Evolutionary conservation across 495 filamentous ascomycete species (phyloP).

Genomic region (Trichodelitschia bisporula): DNA sequence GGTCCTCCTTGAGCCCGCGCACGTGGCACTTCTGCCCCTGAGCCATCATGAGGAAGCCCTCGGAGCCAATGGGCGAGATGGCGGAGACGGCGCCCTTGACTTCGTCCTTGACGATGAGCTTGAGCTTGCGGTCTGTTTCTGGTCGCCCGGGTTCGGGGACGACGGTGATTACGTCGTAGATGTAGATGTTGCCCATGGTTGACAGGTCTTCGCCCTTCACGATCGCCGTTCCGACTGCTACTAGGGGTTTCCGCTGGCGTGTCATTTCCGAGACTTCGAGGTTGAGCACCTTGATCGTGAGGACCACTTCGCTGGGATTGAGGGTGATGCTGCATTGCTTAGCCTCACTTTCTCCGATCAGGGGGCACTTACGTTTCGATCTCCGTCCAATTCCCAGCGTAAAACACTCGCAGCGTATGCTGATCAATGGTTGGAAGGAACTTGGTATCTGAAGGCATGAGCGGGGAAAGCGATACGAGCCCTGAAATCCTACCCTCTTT

Average conservation of each 20-base stretch:
- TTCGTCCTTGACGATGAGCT: slow-evolving; percentile 68
- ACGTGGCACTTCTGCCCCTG: slow-evolving; percentile 98
- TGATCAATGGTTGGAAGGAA: slow-evolving; percentile 30
- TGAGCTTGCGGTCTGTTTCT: slow-evolving; percentile 62
- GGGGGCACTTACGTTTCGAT: no score
- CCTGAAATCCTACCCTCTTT: no score
- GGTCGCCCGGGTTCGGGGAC: slow-evolving; percentile 70
- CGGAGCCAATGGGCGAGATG: slow-evolving; percentile 64
- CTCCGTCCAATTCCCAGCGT: no score
- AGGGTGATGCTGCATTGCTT: slow-evolving; percentile 22
- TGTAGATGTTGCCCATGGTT: slow-evolving; percentile 60
- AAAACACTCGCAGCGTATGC: no score
- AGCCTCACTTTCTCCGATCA: no score
- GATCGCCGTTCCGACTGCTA: slow-evolving; percentile 67
- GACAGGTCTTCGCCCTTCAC: slow-evolving; percentile 73
- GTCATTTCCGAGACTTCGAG: slow-evolving; percentile 79
- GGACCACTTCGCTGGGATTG: slow-evolving; percentile 46
- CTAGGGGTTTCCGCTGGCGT: slow-evolving; percentile 53
- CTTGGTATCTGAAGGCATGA: no score
- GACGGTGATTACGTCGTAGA: slow-evolving; percentile 77
- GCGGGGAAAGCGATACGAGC: no score
- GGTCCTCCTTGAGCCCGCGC: slow-evolving; percentile 82
- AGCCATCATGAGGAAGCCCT: slow-evolving; percentile 72
- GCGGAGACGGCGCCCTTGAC: slow-evolving; percentile 88
- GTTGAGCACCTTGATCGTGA: slow-evolving; percentile 59